These are phyloP conservation scores for Tulasnella sp. DNA, from an alignment of 768 basidiomycete genomes.

Conservation along the genomic window DNA sequence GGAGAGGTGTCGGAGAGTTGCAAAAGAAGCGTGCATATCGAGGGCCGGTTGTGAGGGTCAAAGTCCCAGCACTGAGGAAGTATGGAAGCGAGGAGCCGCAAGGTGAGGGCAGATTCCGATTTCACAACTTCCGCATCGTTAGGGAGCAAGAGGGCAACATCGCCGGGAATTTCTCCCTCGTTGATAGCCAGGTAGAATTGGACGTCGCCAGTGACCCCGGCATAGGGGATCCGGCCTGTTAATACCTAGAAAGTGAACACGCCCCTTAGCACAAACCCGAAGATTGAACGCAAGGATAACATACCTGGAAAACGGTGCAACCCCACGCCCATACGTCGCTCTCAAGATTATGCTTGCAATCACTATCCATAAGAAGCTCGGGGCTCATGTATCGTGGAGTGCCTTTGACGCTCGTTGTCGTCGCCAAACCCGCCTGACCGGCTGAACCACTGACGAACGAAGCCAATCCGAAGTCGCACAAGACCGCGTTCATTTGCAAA, in stretches of 20 bases:
- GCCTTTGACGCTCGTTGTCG: background rate
- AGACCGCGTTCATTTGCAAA: background rate
- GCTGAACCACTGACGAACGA: background rate
- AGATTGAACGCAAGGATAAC: background rate
- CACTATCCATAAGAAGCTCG: background rate
- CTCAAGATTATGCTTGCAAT: background rate
- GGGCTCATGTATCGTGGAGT: background rate
- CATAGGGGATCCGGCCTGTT: background rate
- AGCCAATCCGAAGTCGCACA: background rate
- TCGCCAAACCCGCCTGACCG: background rate
- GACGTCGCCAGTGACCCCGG: background rate
- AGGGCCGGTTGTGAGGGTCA: background rate
- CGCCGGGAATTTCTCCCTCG: background rate
- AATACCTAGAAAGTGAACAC: background rate
- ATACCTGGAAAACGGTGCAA: background rate
- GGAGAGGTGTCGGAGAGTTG: too few relatives aligned
- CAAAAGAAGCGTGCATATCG: too few relatives aligned
- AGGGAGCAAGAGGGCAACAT: background rate
- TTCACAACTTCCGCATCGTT: background rate
- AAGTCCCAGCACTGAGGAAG: background rate
- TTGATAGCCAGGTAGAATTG: background rate
- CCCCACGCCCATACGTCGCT: conserved; percentile 8
- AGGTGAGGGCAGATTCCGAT: background rate
- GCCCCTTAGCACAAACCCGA: background rate
- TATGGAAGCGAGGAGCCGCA: background rate